A percentile compares a stretch with the other conserved stretches of the same genome.
Evolutionary conservation across 805 yeast genomes (phyloP).

Genomic region (Saccharomycopsis fermentans): DNA sequence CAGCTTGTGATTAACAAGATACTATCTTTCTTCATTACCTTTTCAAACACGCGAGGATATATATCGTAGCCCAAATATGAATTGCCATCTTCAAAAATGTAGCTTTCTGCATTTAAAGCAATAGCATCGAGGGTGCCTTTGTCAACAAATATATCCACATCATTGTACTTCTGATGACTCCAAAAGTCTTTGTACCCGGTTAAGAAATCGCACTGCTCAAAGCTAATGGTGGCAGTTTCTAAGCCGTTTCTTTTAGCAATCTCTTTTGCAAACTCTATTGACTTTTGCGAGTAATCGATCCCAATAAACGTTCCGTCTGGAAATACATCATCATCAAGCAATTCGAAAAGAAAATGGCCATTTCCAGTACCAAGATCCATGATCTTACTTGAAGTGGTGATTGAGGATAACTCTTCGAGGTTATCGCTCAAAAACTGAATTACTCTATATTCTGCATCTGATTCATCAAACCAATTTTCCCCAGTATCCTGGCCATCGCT

Average conservation of each 20-base stretch:
- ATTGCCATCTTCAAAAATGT: slow-evolving; percentile 27
- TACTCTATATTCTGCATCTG: slow-evolving; percentile 84
- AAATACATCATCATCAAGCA: slow-evolving; percentile 46
- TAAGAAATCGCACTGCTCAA: slow-evolving; percentile 64
- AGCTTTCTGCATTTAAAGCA: slow-evolving; percentile 60
- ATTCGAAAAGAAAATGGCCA: slow-evolving; percentile 74
- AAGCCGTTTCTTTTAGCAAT: slow-evolving; percentile 37
- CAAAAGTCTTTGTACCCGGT: slow-evolving; percentile 26
- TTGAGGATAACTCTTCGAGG: slow-evolving; percentile 25
- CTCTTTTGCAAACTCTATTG: slow-evolving; percentile 63
- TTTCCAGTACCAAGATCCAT: slow-evolving; percentile 94
- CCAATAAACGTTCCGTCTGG: slow-evolving; percentile 40
- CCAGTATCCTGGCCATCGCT: slow-evolving; percentile 81
- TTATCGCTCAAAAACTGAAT: slow-evolving; percentile 56
- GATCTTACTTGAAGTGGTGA: slow-evolving; percentile 31
- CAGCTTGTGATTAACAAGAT: slow-evolving; percentile 80
- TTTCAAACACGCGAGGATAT: slow-evolving; percentile 52
- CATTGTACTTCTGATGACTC: slow-evolving; percentile 22
- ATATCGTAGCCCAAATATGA: slow-evolving; percentile 33
- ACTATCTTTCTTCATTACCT: slow-evolving; percentile 44
- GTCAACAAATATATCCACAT: slow-evolving; percentile 72
- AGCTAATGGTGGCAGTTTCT: slow-evolving; percentile 31
- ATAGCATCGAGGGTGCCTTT: slow-evolving; percentile 97
- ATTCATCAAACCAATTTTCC: slow-evolving; percentile 93
- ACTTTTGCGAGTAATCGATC: slow-evolving; percentile 74